Evolutionary conservation across 345 rosid genomes (phyloP).

Genomic region (Erucastrum elatum): DNA sequence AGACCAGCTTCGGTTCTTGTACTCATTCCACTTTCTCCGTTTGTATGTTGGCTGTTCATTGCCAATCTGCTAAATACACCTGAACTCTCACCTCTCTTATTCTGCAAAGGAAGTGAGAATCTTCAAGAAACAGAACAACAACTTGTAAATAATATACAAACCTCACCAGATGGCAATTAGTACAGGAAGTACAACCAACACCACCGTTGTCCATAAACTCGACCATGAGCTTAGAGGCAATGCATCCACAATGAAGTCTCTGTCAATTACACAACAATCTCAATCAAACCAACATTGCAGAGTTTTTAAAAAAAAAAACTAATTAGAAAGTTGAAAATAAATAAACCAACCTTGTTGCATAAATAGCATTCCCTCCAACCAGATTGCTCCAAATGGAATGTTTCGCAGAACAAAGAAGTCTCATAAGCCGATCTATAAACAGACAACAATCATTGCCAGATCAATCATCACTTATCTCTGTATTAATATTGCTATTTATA

Average conservation of each 20-base stretch:
- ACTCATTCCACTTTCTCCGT: conserved; percentile 41
- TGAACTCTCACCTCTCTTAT: conserved; percentile 45
- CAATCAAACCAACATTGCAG: conserved; percentile 30
- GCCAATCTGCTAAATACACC: conserved; percentile 48
- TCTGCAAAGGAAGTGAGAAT: conserved; percentile 32
- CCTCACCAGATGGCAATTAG: conserved; percentile 50
- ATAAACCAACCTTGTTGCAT: conserved; percentile 55
- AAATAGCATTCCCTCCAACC: conserved; percentile 89
- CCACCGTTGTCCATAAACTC: conserved; percentile 83
- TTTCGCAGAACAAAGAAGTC: conserved; percentile 60
- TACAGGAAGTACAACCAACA: conserved; percentile 67
- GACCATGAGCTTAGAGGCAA: conserved; percentile 58
- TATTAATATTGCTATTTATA: conserved; percentile 19
- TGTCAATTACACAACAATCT: conserved; percentile 32
- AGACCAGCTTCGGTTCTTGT: conserved; percentile 48
- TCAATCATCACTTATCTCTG: neutral
- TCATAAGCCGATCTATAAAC: conserved; percentile 69
- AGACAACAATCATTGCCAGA: conserved; percentile 13
- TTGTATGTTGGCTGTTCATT: conserved; percentile 40
- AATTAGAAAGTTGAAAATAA: neutral
- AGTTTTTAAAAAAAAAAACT: neutral
- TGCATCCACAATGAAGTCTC: conserved; percentile 93
- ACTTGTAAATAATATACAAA: neutral
- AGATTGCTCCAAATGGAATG: conserved; percentile 71
- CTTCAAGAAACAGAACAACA: conserved; percentile 13